Percentiles rank a stretch among this genome's conserved stretches.
These are phyloP conservation scores for Astragalus membranaceus DNA, from an alignment of 306 rosid species.

Conservation along the genomic window DNA sequence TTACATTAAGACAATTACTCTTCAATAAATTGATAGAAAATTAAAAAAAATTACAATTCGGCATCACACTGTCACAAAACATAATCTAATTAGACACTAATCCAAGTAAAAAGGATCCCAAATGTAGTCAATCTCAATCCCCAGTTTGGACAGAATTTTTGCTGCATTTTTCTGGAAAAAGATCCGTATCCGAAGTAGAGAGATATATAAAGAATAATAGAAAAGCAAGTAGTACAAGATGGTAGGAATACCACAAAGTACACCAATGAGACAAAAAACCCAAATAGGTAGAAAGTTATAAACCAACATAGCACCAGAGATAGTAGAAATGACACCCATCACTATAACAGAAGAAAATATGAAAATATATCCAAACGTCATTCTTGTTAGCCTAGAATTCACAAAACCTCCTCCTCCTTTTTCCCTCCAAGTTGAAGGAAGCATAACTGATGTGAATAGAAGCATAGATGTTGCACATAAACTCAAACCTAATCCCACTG, in stretches of 20 bases:
- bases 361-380: neutral
- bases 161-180: neutral
- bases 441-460: neutral
- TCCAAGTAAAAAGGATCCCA: neutral
- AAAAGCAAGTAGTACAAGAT: neutral
- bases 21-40: too few species aligned
- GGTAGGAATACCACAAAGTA: neutral
- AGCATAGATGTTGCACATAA: neutral
- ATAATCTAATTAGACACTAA: neutral
- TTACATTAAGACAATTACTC: too few species aligned
- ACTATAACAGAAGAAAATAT: neutral
- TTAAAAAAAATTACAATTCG: too few species aligned
- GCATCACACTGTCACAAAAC: too few species aligned
- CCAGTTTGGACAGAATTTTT: neutral
- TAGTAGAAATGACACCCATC: neutral
- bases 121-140: neutral
- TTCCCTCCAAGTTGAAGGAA: neutral
- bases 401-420: neutral
- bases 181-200: neutral
- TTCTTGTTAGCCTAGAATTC: neutral
- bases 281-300: neutral
- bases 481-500: neutral
- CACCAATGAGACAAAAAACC: neutral
- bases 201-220: neutral
- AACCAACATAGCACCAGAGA: neutral